These are phyloP conservation scores for Lithocarpus polystachyus DNA, from an alignment of 306 rosid genomes.

Conservation along the genomic window DNA sequence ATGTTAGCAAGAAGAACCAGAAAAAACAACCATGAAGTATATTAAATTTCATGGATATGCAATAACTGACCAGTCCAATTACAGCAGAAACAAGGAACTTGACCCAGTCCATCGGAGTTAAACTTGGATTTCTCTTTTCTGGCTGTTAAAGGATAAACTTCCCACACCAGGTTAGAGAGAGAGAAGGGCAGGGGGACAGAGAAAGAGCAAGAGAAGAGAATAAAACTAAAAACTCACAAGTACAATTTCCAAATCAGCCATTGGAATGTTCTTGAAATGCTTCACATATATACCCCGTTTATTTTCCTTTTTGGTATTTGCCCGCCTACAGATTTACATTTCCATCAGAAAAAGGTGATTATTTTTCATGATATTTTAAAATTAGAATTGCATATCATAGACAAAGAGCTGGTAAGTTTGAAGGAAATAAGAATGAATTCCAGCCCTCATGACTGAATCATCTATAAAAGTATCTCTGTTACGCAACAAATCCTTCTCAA, in stretches of 20 bases:
- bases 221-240: slow-evolving; percentile 55
- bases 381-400: too few species aligned
- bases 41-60: too few species aligned
- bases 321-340: slow-evolving; percentile 48
- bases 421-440: too few species aligned
- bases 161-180: slow-evolving; percentile 18
- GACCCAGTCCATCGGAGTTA: slow-evolving; percentile 99
- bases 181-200: neutral
- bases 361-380: neutral
- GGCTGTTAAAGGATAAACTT: slow-evolving; percentile 58
- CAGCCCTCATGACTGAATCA: too few species aligned
- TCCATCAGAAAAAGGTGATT: slow-evolving; percentile 31
- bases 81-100: slow-evolving; percentile 79
- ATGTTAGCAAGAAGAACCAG: slow-evolving; percentile 19
- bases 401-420: too few species aligned
- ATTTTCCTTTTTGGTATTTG: slow-evolving; percentile 34
- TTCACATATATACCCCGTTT: slow-evolving; percentile 81
- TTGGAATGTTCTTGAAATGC: slow-evolving; percentile 86
- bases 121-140: slow-evolving; percentile 93
- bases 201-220: neutral
- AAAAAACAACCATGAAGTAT: slow-evolving; percentile 8
- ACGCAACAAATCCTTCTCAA: too few species aligned
- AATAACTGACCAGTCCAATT: slow-evolving; percentile 80
- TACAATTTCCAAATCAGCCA: slow-evolving; percentile 98
- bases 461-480: too few species aligned